Evolutionary conservation across 108 stramenopile species (phyloP), one percentile per base, ranked within the genome.

Genomic region (Mediolabrus comicus): DNA sequence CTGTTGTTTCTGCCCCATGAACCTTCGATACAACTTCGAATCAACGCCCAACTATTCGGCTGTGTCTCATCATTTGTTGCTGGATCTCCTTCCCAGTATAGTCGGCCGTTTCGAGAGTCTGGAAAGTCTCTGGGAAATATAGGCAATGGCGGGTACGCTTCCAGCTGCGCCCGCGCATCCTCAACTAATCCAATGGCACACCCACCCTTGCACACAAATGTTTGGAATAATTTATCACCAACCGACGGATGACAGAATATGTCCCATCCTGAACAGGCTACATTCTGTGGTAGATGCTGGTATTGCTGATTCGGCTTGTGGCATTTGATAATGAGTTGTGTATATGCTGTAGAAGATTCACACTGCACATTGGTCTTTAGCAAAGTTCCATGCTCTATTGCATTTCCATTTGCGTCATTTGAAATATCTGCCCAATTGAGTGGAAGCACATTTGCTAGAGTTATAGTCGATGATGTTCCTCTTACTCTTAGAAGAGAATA

Each of bases 41-140:
- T 53, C 4, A 82, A 36, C 4, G 22, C 33, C 80, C 84, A 84
- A 43, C 74, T 69, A 4, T 24, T 35, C 33, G 33, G 35, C 17
- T 8, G 54, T 22, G 53, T 46, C 55, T 62, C 31, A 51, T 30
- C 59, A 34, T 4, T 35, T 38, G 41, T 69, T 29, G 10, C 46
- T 11, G 33, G 36, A 27, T 16, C 59, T 16, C 62, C 79, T 28
- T 65, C 62, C 90, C 90, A 94, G 69, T 91, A 94, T 11, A 34
- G 9, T 26, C 62, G 22, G 5, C 87, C 86, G 5, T 72, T 65
- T 14, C 58, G 32, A 22, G 90, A 86, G 54, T 94, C 89, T 2
- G 90, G 84, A 71, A 81, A 87, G 64, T 91, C 90, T 32, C 90
- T 62, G 1, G 92, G 92, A 67, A 91, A 94, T 28, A 88, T 52